A percentile compares a stretch with the other conserved stretches of the same genome.
phyloP scores from a whole-genome alignment of 805 yeast genomes.

The Saturnispora serradocipensis region DNA sequence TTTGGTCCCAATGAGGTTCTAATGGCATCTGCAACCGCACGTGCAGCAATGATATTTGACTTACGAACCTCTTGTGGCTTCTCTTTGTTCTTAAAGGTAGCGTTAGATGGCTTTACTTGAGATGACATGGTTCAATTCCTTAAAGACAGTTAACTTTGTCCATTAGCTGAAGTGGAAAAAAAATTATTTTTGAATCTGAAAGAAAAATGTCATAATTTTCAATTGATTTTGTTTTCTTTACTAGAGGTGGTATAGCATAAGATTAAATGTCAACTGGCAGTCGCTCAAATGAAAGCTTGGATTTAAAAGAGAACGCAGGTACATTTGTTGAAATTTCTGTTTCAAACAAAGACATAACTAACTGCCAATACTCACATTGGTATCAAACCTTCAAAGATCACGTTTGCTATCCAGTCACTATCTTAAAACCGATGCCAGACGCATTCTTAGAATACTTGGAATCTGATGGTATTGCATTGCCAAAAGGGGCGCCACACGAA shows the following conservation, averaged over 20 bases:
- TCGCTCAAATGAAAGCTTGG: not conserved
- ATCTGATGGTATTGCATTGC: constrained; percentile 61
- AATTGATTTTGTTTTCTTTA: not conserved
- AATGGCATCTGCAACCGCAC: constrained; percentile 92
- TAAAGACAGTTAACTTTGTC: not conserved
- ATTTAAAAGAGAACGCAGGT: constrained; percentile 5
- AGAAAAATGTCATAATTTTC: not conserved
- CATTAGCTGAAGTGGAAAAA: not conserved
- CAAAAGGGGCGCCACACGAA: constrained; percentile 34
- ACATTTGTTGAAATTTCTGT: constrained; percentile 20
- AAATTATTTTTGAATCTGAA: not conserved
- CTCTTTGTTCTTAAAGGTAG: constrained; percentile 85
- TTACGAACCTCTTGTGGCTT: constrained; percentile 92
- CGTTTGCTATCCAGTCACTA: constrained; percentile 37
- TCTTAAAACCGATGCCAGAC: constrained; percentile 50
- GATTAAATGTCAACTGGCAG: not conserved
- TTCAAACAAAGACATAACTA: constrained; percentile 34
- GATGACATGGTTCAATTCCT: constrained; percentile 8
- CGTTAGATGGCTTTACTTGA: constrained; percentile 35
- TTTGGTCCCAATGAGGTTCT: constrained; percentile 95
- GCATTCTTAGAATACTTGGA: constrained; percentile 51
- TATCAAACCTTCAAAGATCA: constrained; percentile 38
- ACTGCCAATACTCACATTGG: constrained; percentile 56
- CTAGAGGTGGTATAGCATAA: not conserved
- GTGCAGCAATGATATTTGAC: constrained; percentile 82